Evolutionary conservation across 805 yeast species (phyloP), one percentile per base, ranked within the genome.

Genomic region (Yarrowia keelungensis): DNA sequence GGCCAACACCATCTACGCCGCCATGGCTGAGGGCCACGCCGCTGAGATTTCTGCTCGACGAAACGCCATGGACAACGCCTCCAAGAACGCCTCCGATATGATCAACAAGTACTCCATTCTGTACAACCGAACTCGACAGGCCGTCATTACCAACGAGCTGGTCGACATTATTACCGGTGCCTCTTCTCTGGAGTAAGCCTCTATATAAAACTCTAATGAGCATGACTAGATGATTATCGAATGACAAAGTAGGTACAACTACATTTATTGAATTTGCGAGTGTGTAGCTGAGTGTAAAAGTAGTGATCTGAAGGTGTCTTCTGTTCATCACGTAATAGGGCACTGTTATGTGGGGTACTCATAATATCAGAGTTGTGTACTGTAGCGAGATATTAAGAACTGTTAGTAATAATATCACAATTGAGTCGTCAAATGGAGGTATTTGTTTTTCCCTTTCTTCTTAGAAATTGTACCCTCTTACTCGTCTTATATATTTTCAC

Each of bases 131-230:
- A 90, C 98, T 78, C 92, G 98, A 86, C 99, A 95, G 87, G 97
- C 98, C 75, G 97, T 93, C 79, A 94, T 94, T 79, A 93, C 98
- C 83, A 95, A 95, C 88, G 99, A 95, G 86, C 86, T 95, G 88
- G 99, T 95, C 79, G 99, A 95, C 84, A 95, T 95, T 79, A 94
- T 95, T 82, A 95, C 99, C 77, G 99, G 99, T 92, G 99, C 99
- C 78, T 92, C 98, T 73, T 92, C 98, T 70, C 88, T 95, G 84
- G 97, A 90, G 85, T 94, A 90, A 80, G 53, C 64, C 41, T 45
- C 49, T 62, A 62, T 62, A 62, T 62, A 62, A 62, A 62, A 62
- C 67, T 59, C 65, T 59, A 62, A 62, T 49, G 67, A 62, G 67
- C 67, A 62, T 62, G 67, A 62, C 67, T 62, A 62, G 67, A 62